Conservation (phyloP, 495 filamentous ascomycete species). For the Geopyxis carbonaria region DNA sequence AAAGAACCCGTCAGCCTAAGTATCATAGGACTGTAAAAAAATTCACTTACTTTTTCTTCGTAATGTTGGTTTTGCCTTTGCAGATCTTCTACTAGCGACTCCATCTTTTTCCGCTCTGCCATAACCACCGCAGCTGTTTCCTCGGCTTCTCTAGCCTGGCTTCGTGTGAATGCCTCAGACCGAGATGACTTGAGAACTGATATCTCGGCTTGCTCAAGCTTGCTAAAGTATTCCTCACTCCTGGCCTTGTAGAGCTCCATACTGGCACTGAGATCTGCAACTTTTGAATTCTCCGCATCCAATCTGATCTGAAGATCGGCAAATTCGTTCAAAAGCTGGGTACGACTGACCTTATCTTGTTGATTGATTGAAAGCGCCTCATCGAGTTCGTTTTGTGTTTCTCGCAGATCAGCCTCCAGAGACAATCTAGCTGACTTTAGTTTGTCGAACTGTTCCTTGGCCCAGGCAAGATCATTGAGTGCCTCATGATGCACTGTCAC, state of each 20-base stretch:
- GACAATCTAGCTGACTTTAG: conserved; percentile 59
- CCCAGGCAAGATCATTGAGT: conserved; percentile 64
- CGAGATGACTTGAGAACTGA: conserved; percentile 80
- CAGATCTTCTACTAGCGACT: conserved; percentile 72
- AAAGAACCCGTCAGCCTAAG: conserved; percentile 8
- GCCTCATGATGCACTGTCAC: conserved; percentile 72
- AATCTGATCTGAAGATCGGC: conserved; percentile 86
- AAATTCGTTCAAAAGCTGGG: conserved; percentile 80
- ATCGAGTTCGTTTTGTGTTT: conserved; percentile 65
- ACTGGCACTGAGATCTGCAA: conserved; percentile 66
- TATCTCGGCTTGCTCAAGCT: conserved; percentile 93
- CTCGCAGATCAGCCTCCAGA: conserved; percentile 78
- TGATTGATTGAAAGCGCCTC: conserved; percentile 61
- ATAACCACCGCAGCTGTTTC: conserved; percentile 80
- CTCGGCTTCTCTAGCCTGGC: conserved; percentile 75
- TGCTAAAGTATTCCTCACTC: conserved; percentile 92
- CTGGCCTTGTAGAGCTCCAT: conserved; percentile 80
- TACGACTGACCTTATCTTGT: conserved; percentile 66
- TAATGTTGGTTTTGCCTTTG: conserved; percentile 75
- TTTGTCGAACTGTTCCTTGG: conserved; percentile 72
- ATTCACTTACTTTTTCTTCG: conserved; percentile 52
- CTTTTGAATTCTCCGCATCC: conserved; percentile 72
- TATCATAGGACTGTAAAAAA: background rate
- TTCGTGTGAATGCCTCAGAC: conserved; percentile 84
- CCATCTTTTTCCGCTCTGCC: conserved; percentile 82